Base-by-base conservation (phyloP, 306 rosid genomes). In the Pyrus pyrifolia region DNA sequence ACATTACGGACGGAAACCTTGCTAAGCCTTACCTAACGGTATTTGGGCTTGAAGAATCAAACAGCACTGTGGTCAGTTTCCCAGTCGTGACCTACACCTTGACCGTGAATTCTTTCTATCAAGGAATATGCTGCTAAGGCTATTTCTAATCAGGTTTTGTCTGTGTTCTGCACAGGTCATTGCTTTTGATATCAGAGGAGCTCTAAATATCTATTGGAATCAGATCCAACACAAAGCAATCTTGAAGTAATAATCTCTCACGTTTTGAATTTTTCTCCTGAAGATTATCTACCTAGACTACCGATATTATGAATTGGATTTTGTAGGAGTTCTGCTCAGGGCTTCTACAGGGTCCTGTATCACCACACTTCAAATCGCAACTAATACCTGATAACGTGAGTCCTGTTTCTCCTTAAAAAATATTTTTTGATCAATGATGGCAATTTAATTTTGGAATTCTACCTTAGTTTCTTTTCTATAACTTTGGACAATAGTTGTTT, bases 31-130 rank as follows among this genome's bases (percentile, higher is more conserved):
- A 88, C 82, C 86, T 92, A 71, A 84, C 97, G 1, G 67, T 95
- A 85, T 88, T 87, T 77, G 97, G 99, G 78, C 92, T 95, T 18
- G 97, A 95, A 87, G 97, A 95, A 74, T 85, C 97, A 64, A 81
- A 82, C 61, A 68, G 86, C 68, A 83, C 83, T 51, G 96, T 88
- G 97, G 98, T 94, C 76, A 72, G 98, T 89, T 74, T 44, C 38
- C 58, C 12, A 23, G 17, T 70, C 76, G 59, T 51, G 73, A 78
- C 73, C 44, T 77, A 68, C 68, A 65, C 33, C 25, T 58, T 68
- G 75, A 61, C 65, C 40, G 25, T 33, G 44, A 62, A 2, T 72
- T 51, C 23, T 59, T 51, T 57, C 57, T 19, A 44, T 74, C 72
- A 15, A 14, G 42, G 21, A 17, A 45, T 17, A 21, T 77, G 22